Percentiles rank a stretch among this genome's conserved stretches.
Evolutionary conservation across 495 filamentous ascomycete species (phyloP).

Genomic region (Penicillium waksmanii): DNA sequence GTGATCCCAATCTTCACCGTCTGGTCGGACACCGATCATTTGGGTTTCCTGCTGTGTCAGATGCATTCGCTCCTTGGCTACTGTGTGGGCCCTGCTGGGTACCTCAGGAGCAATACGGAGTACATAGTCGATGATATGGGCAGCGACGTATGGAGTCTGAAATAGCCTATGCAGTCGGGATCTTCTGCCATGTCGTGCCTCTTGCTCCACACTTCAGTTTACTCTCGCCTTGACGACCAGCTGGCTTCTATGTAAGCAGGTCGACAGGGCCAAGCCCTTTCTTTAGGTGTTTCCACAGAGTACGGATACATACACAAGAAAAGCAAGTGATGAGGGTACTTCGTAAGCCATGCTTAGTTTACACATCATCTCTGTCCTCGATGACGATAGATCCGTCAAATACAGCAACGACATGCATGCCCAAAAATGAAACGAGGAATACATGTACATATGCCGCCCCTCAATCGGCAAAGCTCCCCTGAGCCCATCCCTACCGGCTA

Average conservation of each 20-base stretch:
- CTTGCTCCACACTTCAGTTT: constrained; percentile 2
- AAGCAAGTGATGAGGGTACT: background rate
- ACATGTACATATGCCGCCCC: too few relatives aligned
- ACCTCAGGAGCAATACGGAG: background rate
- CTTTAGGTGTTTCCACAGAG: background rate
- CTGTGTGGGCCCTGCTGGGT: background rate
- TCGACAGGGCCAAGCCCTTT: background rate
- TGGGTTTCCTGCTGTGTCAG: background rate
- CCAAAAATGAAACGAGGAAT: too few relatives aligned
- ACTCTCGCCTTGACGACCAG: background rate
- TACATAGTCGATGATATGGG: background rate
- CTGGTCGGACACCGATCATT: background rate
- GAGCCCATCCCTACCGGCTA: too few relatives aligned
- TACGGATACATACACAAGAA: too few relatives aligned
- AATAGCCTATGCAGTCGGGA: background rate
- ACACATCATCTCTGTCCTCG: constrained; percentile 7
- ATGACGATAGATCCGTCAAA: constrained; percentile 14
- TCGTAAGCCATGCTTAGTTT: background rate
- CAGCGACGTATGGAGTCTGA: background rate
- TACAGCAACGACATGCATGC: background rate
- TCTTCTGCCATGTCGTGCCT: background rate
- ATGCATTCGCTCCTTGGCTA: background rate
- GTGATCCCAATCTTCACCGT: background rate
- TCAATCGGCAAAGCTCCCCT: too few relatives aligned
- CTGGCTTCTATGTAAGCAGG: background rate